Percentiles rank a stretch among this genome's conserved stretches.
Evolutionary conservation across 225 moss, liverwort and hornwort species (phyloP).

Genomic region (Sphagnum tenellum): DNA sequence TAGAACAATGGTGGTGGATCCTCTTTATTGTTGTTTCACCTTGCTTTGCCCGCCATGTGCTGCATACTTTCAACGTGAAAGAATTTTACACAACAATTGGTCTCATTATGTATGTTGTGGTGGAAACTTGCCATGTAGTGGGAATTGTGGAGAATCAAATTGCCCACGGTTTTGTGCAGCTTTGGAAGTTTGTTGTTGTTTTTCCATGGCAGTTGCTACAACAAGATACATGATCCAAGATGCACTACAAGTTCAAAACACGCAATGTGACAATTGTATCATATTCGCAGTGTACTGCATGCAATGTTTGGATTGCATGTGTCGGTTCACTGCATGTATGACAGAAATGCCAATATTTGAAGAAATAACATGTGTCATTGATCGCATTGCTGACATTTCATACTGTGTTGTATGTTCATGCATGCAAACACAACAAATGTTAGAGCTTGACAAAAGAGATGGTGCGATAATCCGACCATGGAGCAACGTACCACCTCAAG

Average conservation of each 20-base stretch:
- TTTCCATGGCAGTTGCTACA: constrained; percentile 38
- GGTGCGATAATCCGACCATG: background rate
- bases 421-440: constrained; percentile 62
- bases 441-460: constrained; percentile 62
- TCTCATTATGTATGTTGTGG: constrained; percentile 59
- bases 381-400: constrained; percentile 48
- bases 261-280: constrained; percentile 67
- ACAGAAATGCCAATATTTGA: constrained; percentile 16
- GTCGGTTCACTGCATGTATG: constrained; percentile 34
- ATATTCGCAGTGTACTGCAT: constrained; percentile 44
- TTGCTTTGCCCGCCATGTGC: constrained; percentile 44
- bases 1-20: constrained; percentile 19
- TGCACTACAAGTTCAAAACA: constrained; percentile 41
- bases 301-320: constrained; percentile 53
- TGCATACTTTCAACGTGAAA: constrained; percentile 55
- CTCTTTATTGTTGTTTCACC: constrained; percentile 35
- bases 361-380: constrained; percentile 16
- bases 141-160: constrained; percentile 34
- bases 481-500: no score
- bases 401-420: constrained; percentile 71
- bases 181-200: constrained; percentile 46
- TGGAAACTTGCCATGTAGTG: constrained; percentile 73
- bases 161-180: constrained; percentile 53
- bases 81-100: constrained; percentile 50
- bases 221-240: constrained; percentile 59